Percentiles rank a stretch among this genome's conserved stretches.
These are phyloP conservation scores for Pelargonium fulgidum DNA, from an alignment of 441 rosid genomes.

Conservation along the genomic window DNA sequence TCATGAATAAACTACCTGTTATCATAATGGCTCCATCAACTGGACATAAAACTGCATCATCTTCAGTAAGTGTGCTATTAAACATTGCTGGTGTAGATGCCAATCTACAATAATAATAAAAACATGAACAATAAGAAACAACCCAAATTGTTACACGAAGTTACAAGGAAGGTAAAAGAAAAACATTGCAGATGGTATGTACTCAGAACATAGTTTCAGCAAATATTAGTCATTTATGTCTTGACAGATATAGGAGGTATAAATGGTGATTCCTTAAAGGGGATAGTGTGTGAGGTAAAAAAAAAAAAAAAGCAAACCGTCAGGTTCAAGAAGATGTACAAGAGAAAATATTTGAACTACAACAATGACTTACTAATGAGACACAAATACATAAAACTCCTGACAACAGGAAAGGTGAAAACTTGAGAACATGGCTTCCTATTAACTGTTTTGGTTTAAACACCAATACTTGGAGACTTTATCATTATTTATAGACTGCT, in stretches of 20 bases:
- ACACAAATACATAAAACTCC: neutral
- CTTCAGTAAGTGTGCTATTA: constrained; percentile 77
- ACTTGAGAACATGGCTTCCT: neutral
- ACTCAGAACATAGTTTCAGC: constrained; percentile 1
- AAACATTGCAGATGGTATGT: neutral
- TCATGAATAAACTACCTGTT: constrained; percentile 47
- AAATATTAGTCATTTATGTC: neutral
- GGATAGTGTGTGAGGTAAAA: neutral
- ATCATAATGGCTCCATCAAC: constrained; percentile 98
- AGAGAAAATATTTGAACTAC: neutral
- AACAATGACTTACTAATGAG: neutral
- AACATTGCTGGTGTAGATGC: constrained; percentile 99
- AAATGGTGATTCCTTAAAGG: neutral
- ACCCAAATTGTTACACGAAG: neutral
- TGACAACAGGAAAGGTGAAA: neutral
- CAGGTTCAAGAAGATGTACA: neutral
- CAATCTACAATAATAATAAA: constrained; percentile 37
- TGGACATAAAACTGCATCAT: constrained; percentile 66
- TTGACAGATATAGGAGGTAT: neutral
- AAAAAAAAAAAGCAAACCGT: neutral
- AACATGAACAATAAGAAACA: neutral
- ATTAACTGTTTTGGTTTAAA: neutral
- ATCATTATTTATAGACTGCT: neutral
- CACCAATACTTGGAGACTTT: neutral
- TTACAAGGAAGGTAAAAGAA: neutral